phyloP scores from a whole-genome alignment of 129 eudicot genomes.

The Tanacetum coccineum region DNA sequence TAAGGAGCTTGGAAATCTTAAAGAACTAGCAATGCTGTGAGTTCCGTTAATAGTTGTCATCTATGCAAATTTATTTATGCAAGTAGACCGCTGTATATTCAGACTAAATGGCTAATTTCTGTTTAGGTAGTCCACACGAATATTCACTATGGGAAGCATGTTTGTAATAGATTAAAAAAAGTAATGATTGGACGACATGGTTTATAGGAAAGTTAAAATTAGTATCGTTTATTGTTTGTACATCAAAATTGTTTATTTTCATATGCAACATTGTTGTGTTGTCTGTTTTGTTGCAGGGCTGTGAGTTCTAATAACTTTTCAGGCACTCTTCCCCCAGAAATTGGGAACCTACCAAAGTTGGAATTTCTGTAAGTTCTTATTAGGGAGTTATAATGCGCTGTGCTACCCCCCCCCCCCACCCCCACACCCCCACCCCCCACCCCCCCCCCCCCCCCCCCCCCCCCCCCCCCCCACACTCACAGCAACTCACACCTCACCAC shows the following conservation, averaged over 20 bases:
- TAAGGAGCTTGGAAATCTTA: slow-evolving; percentile 50
- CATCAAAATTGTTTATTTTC: slow-evolving; percentile 1
- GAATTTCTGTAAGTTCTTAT: slow-evolving; percentile 39
- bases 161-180: too few species aligned
- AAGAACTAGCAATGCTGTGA: slow-evolving; percentile 47
- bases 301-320: slow-evolving; percentile 62
- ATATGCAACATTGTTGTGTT: background rate
- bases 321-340: slow-evolving; percentile 66
- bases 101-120: too few species aligned
- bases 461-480: too few species aligned
- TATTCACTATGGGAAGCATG: too few species aligned
- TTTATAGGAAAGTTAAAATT: background rate
- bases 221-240: slow-evolving; percentile 1
- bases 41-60: slow-evolving; percentile 9
- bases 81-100: background rate
- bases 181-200: too few species aligned
- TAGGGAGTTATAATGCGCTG: slow-evolving; percentile 2
- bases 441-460: too few species aligned
- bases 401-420: too few species aligned
- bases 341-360: slow-evolving; percentile 51
- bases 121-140: too few species aligned
- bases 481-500: too few species aligned
- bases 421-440: too few species aligned
- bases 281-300: slow-evolving; percentile 39
- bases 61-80: background rate